Evolutionary conservation across 208 protist species (phyloP), one percentile per base, ranked within the genome.

Genomic region (Wallacemonas sp.): DNA sequence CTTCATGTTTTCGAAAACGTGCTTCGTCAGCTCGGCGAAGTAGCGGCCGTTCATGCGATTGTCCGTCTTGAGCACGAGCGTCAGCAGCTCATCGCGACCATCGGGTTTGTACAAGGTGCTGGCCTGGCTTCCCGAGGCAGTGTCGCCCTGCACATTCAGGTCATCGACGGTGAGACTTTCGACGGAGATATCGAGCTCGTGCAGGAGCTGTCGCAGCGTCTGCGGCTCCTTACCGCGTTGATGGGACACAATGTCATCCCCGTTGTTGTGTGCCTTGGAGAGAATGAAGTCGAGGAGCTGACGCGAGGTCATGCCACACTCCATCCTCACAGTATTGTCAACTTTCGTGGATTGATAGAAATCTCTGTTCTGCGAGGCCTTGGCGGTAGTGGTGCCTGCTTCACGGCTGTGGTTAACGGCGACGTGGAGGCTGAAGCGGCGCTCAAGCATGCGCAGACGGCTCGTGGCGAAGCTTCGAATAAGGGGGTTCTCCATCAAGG

Each of bases 1-100:
- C 36, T 98, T 90, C 17, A 99, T 80, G 66, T 99, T 96, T 26
- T 93, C 82, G 73, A 99, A 98, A 21, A 98, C 88, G 60, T 98
- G 86, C 72, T 98, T 93, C 8, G 87, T 98, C 15, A 99, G 69
- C 71, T 99, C 96, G 15, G 96, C 98, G 49, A 99, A 97, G 84
- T 99, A 99, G 45, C 94, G 88, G 2, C 97, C 96, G 44, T 97
- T 93, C 82, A 99, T 97, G 24, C 97, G 69, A 78, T 99, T 99
- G 75, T 99, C 95, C 0, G 98, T 99, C 74, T 99, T 99, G 38
- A 99, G 84, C 70, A 99, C 97, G 38, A 99, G 89, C 41, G 96
- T 96, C 28, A 98, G 82, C 17, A 99, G 80, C 59, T 91, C 82
- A 38, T 89, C 88, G 39, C 93, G 77, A 21, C 42, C 55, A 17